phyloP scores from a whole-genome alignment of 2,329 filamentous ascomycete genomes.

The Sclerotinia trifoliorum region DNA sequence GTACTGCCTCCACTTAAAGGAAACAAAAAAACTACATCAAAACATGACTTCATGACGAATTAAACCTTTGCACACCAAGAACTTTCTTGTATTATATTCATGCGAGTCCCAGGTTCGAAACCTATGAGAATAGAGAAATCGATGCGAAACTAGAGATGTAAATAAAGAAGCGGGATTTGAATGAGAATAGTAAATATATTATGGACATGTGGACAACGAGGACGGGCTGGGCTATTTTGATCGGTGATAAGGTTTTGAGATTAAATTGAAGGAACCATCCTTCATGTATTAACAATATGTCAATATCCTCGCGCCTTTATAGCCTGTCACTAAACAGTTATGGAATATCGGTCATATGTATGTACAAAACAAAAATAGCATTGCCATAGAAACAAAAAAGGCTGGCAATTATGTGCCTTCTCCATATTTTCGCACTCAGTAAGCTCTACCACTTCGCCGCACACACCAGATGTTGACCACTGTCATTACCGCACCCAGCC shows the following conservation, averaged over 20 bases:
- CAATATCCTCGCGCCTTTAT: too few species aligned
- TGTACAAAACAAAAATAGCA: not conserved
- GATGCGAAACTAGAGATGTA: not conserved
- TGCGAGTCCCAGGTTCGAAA: not conserved
- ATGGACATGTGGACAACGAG: not conserved
- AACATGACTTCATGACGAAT: not conserved
- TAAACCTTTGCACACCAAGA: not conserved
- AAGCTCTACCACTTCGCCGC: not conserved
- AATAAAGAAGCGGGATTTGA: not conserved
- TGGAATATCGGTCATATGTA: not conserved
- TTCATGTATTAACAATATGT: not conserved
- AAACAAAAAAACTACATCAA: not conserved
- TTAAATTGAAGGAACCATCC: not conserved
- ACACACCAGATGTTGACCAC: conserved; percentile 3
- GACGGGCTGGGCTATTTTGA: not conserved
- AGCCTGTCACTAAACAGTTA: not conserved
- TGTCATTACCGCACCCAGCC: not conserved
- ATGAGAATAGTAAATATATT: not conserved
- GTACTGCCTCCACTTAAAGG: not conserved
- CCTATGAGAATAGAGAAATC: not conserved
- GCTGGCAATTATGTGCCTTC: not conserved
- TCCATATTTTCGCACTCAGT: not conserved
- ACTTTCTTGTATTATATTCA: not conserved
- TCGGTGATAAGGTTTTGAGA: not conserved
- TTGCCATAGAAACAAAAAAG: conserved; percentile 12